Conservation (phyloP, 768 basidiomycete species). For the Boletellus sp. region DNA sequence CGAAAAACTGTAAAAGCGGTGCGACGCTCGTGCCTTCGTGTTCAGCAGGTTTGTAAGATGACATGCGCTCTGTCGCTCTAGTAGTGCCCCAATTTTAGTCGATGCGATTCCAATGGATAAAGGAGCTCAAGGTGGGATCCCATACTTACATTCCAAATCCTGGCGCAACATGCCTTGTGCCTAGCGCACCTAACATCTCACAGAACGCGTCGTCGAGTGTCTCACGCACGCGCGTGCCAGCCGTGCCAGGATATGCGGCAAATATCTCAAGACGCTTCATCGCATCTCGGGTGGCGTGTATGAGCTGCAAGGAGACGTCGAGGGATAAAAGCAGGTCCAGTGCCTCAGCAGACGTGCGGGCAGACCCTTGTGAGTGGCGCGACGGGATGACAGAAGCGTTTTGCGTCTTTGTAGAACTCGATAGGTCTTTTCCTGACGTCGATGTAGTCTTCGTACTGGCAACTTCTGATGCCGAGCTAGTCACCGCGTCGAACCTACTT, state of each 20-base stretch:
- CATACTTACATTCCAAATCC: slow-evolving; percentile 73
- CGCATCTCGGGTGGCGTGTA: slow-evolving; percentile 88
- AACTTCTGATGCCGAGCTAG: not conserved
- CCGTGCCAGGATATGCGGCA: slow-evolving; percentile 78
- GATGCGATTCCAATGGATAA: not conserved
- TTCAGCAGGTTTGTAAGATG: slow-evolving; percentile 82
- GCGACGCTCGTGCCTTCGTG: slow-evolving; percentile 83
- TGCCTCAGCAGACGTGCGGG: slow-evolving; percentile 20
- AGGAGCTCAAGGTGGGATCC: not conserved
- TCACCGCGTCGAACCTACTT: not conserved
- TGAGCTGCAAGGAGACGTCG: slow-evolving; percentile 85
- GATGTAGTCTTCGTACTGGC: not conserved
- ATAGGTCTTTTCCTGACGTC: not conserved
- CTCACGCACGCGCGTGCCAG: slow-evolving; percentile 83
- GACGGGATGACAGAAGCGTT: not conserved
- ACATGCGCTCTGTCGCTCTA: slow-evolving; percentile 90
- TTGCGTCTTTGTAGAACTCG: not conserved
- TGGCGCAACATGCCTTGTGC: slow-evolving; percentile 71
- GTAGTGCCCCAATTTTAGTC: not conserved
- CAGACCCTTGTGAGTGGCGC: slow-evolving; percentile 18
- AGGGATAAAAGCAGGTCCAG: slow-evolving; percentile 90
- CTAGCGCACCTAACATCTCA: slow-evolving; percentile 71
- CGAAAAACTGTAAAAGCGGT: slow-evolving; percentile 94
- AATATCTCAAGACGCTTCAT: slow-evolving; percentile 93
- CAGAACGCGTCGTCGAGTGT: slow-evolving; percentile 95